Evolutionary conservation across 108 stramenopile species (phyloP).

Genomic region (Cyclotella sp.): DNA sequence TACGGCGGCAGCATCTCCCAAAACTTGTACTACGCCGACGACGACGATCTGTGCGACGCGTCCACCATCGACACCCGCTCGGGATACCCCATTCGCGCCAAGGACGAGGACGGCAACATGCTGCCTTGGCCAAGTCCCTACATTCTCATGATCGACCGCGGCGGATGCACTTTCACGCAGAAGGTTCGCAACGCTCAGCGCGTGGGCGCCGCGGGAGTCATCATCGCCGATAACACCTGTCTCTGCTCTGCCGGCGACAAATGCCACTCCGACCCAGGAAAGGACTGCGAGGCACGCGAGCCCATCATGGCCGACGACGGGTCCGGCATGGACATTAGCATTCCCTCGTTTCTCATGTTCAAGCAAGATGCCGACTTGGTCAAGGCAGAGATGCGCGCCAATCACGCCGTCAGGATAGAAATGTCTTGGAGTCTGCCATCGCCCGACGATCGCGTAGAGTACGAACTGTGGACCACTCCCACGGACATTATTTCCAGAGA

Average conservation of each 20-base stretch:
- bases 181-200: slow-evolving; percentile 92
- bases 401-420: slow-evolving; percentile 74
- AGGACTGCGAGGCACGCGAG: slow-evolving; percentile 73
- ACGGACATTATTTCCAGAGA: slow-evolving; percentile 61
- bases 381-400: slow-evolving; percentile 59
- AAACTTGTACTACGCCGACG: slow-evolving; percentile 79
- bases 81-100: slow-evolving; percentile 53
- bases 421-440: slow-evolving; percentile 88
- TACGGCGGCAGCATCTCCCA: slow-evolving; percentile 91
- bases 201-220: slow-evolving; percentile 87
- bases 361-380: slow-evolving; percentile 79
- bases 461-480: slow-evolving; percentile 90
- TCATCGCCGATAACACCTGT: slow-evolving; percentile 94
- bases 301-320: slow-evolving; percentile 99
- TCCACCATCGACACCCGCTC: slow-evolving; percentile 57
- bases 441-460: slow-evolving; percentile 87
- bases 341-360: slow-evolving; percentile 88
- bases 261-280: slow-evolving; percentile 46
- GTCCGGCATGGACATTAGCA: slow-evolving; percentile 89
- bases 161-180: slow-evolving; percentile 83
- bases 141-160: slow-evolving; percentile 89
- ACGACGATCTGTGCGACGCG: slow-evolving; percentile 70
- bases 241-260: slow-evolving; percentile 62
- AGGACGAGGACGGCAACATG: slow-evolving; percentile 48
- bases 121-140: slow-evolving; percentile 68